Evolutionary conservation across 108 stramenopile species (phyloP), one percentile per base, ranked within the genome.

Genomic region (Parmales sp.): DNA sequence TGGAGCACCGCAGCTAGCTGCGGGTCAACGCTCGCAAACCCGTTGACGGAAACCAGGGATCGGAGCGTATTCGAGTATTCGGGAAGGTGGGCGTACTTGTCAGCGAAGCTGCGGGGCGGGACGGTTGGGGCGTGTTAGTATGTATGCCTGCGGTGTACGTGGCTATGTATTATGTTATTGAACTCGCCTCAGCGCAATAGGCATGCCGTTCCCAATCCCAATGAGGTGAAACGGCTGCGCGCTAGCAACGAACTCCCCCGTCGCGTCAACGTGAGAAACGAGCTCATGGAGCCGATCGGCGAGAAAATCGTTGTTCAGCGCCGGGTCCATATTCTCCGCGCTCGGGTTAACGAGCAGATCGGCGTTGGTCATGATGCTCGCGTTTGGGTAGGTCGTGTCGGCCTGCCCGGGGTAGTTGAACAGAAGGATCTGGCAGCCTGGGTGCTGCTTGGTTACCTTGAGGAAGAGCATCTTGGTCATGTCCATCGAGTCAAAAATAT

Each of bases 341-440:
- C 39, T 36, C 31, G 39, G 31, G 1, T 66, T 8, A 66, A 60
- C 54, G 4, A 60, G 31, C 26, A 34, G 54, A 16, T 34, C 31
- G 28, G 54, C 29, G 3, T 48, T 48, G 13, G 31, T 20, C 5
- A 4, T 60, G 54, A 16, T 60, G 29, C 54, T 11, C 28, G 54
- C 13, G 31, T 60, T 60, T 3, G 54, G 79, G 37, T 51, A 78
- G 34, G 38, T 50, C 22, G 80, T 81, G 11, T 76, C 72, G 0
- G 80, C 78, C 48, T 81, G 80, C 0, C 80, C 80, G 0, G 80
- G 75, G 13, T 74, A 79, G 65, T 81, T 81, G 54, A 60, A 60
- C 4, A 60, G 28, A 3, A 60, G 54, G 16, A 60, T 60, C 16
- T 60, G 54, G 31, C 54, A 60, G 31, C 54, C 54, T 1, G 54